These are phyloP conservation scores for Coemansia sp. DNA, from an alignment of 192 early-diverging fungal species.

Conservation along the genomic window DNA sequence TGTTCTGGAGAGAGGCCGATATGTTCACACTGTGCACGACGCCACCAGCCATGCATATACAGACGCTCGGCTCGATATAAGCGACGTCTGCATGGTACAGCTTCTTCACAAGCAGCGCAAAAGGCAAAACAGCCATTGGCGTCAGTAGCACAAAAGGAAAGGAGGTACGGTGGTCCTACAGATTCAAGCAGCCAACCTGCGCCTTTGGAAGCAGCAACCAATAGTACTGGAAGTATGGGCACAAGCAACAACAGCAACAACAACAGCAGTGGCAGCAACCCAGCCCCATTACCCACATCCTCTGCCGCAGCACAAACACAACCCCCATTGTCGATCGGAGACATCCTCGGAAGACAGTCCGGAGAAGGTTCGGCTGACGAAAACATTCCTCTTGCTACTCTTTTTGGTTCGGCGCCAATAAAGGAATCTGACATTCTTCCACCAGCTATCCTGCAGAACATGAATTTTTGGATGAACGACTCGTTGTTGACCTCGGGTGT, in stretches of 20 bases:
- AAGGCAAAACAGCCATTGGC: background rate
- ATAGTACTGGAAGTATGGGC: background rate
- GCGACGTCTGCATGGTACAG: constrained; percentile 26
- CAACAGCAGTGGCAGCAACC: background rate
- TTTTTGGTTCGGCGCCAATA: constrained; percentile 44
- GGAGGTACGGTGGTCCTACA: background rate
- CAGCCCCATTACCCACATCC: background rate
- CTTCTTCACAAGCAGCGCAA: background rate
- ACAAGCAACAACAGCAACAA: background rate
- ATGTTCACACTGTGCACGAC: constrained; percentile 49
- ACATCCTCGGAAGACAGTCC: background rate
- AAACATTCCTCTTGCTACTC: constrained; percentile 41
- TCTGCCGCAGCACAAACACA: background rate
- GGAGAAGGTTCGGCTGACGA: constrained; percentile 30
- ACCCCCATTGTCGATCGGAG: background rate
- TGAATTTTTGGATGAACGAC: constrained; percentile 57
- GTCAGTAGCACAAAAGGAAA: constrained; percentile 8
- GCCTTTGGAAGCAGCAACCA: background rate
- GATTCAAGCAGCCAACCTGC: constrained; percentile 4
- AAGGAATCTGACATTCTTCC: constrained; percentile 53
- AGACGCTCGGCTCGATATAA: constrained; percentile 56
- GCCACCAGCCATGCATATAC: constrained; percentile 54
- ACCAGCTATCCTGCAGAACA: constrained; percentile 51
- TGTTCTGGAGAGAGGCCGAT: constrained; percentile 54
- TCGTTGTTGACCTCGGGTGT: constrained; percentile 40